Base-by-base conservation (phyloP, 2,329 filamentous ascomycete genomes). In the Apiospora phragmitis region DNA sequence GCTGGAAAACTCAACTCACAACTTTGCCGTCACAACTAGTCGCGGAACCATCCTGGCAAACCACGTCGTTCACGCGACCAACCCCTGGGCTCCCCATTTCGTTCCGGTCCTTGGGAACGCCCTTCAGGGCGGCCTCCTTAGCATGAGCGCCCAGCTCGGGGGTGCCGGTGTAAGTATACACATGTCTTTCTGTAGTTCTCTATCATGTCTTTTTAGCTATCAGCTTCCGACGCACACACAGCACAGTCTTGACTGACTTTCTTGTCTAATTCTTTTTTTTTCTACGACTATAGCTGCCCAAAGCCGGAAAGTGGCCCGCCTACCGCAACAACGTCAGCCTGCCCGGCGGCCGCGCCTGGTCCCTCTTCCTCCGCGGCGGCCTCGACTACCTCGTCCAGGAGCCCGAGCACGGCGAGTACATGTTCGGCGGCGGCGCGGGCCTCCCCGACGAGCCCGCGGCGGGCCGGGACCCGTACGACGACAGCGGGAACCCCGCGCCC, bases 21-120 rank as follows among this genome's bases (percentile, higher is more conserved):
- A 78, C 1, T 74, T 90, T 6, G 73, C 80, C 5, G 73, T 89
- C 2, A 72, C 80, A 8, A 90, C 88, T 1, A 69, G 74, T 0
- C 79, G 84, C 8, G 87, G 87, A 2, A 73, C 55, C 0, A 80
- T 90, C 43, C 76, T 75, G 4, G 81, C 87, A 9, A 79, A 80
- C 0, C 84, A 90, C 68, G 80, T 91, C 1, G 81, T 91, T 2
- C 87, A 91, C 72, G 86, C 87, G 9, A 91, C 88, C 1, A 90
- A 91, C 72, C 87, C 81, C 6, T 86, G 86, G 72, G 82, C 85
- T 0, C 77, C 83, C 0, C 83, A 88, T 68, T 83, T 90, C 0
- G 75, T 90, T 3, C 87, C 88, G 0, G 82, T 80, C 0, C 79
- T 90, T 1, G 79, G 82, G 3, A 81, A 82, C 11, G 83, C 81